phyloP scores from a whole-genome alignment of 352 stramenopile genomes.

The Elongisporangium senticosum region DNA sequence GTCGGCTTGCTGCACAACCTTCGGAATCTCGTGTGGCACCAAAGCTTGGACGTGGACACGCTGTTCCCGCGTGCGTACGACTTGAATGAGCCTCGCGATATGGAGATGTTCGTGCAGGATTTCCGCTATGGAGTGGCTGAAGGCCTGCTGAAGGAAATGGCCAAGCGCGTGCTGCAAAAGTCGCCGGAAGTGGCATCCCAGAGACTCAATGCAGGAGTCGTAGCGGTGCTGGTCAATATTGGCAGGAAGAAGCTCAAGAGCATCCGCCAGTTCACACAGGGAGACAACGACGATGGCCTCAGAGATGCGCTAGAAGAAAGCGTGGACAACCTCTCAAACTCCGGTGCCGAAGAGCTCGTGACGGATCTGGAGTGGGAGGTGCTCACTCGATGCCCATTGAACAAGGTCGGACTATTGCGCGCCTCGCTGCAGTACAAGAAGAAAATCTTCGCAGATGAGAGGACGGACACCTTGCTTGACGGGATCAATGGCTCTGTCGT shows the following conservation, averaged over 20 bases:
- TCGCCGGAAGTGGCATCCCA: constrained; percentile 8
- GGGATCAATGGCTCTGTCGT: constrained; percentile 9
- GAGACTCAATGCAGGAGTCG: constrained; percentile 41
- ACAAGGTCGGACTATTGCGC: constrained; percentile 38
- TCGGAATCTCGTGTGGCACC: constrained; percentile 71
- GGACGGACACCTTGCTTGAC: constrained; percentile 14
- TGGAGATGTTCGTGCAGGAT: constrained; percentile 88
- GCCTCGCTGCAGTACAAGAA: constrained; percentile 52
- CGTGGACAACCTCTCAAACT: constrained; percentile 28
- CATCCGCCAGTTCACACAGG: constrained; percentile 10
- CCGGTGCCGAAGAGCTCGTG: constrained; percentile 42
- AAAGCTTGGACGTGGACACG: constrained; percentile 66
- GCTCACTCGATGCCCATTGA: constrained; percentile 37
- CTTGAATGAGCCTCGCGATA: constrained; percentile 75
- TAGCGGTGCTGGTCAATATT: constrained; percentile 52
- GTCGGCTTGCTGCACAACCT: constrained; percentile 86
- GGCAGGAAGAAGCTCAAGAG: constrained; percentile 53
- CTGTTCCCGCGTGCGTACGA: constrained; percentile 90
- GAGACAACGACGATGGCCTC: constrained; percentile 1
- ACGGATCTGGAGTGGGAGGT: constrained; percentile 78
- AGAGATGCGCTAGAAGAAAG: constrained; percentile 52
- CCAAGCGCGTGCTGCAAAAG: constrained; percentile 17
- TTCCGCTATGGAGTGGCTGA: constrained; percentile 84
- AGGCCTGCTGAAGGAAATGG: constrained; percentile 75
- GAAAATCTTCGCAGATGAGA: constrained; percentile 40